Evolutionary conservation across 2,329 filamentous ascomycete genomes (phyloP).

Genomic region (Colletotrichum magnum): DNA sequence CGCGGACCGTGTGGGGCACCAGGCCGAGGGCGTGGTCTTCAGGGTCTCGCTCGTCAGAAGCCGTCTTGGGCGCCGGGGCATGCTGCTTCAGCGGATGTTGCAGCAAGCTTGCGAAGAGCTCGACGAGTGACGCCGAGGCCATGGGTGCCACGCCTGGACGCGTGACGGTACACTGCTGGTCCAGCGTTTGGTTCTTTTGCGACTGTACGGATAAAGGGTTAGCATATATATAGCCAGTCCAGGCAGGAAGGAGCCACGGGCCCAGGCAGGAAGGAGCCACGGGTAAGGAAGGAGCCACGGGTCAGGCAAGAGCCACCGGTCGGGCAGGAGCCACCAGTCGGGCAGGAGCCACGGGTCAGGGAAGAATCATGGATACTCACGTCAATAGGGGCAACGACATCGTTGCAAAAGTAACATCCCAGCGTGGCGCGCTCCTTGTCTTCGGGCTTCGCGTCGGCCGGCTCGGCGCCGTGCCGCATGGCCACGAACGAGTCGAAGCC

Average conservation of each 20-base stretch:
- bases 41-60: slow-evolving; percentile 68
- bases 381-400: slow-evolving; percentile 94
- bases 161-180: slow-evolving; percentile 98
- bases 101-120: slow-evolving; percentile 87
- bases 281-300: no score
- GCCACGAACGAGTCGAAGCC: slow-evolving; percentile 98
- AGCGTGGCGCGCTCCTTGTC: slow-evolving; percentile 75
- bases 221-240: not conserved
- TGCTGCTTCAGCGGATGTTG: slow-evolving; percentile 84
- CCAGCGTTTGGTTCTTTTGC: slow-evolving; percentile 92
- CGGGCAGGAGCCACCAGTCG: no score
- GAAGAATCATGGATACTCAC: slow-evolving; percentile 67
- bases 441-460: slow-evolving; percentile 46
- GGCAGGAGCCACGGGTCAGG: no score
- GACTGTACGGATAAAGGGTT: slow-evolving; percentile 69
- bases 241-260: no score
- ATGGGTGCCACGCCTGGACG: slow-evolving; percentile 93
- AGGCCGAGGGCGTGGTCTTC: slow-evolving; percentile 74
- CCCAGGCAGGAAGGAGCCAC: no score
- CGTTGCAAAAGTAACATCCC: slow-evolving; percentile 98
- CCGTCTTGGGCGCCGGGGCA: slow-evolving; percentile 68
- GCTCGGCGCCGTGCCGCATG: slow-evolving; percentile 90
- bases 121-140: slow-evolving; percentile 90
- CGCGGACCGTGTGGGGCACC: slow-evolving; percentile 85
- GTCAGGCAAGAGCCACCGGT: no score